These are phyloP conservation scores for Trichoderma sp. DNA, from an alignment of 2,329 filamentous ascomycete species.

Conservation along the genomic window DNA sequence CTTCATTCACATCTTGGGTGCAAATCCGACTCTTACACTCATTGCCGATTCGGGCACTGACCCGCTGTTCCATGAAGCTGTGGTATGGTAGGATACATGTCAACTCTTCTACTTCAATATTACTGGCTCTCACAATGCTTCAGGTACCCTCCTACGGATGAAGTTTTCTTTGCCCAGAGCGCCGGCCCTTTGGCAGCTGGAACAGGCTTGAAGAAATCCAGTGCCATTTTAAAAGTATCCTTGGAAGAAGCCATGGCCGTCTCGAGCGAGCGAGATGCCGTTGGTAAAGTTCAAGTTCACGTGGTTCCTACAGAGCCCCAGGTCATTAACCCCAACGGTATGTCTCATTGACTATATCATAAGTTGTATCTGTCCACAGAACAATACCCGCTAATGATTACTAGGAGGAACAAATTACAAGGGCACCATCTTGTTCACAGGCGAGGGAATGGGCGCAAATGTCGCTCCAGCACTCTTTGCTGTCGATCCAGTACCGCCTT, in stretches of 20 bases:
- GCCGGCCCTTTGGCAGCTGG: constrained; percentile 44
- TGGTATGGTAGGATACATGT: constrained; percentile 41
- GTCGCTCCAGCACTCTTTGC: constrained; percentile 27
- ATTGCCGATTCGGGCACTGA: constrained; percentile 42
- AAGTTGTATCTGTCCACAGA: neutral
- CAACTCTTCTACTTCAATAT: neutral
- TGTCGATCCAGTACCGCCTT: constrained; percentile 25
- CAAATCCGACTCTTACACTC: constrained; percentile 45
- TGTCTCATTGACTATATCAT: neutral
- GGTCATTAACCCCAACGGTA: constrained; percentile 52
- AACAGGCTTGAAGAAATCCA: constrained; percentile 47
- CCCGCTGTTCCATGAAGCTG: constrained; percentile 51
- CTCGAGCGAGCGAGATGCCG: constrained; percentile 36
- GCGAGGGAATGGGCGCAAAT: constrained; percentile 48
- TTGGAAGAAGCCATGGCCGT: constrained; percentile 43
- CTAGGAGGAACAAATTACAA: constrained; percentile 50
- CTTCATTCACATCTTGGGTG: constrained; percentile 46
- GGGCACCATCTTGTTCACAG: constrained; percentile 47
- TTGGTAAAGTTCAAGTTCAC: constrained; percentile 40
- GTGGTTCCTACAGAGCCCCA: constrained; percentile 42
- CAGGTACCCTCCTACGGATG: constrained; percentile 39
- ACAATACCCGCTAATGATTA: neutral
- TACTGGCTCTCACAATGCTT: neutral
- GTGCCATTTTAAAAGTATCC: constrained; percentile 46
- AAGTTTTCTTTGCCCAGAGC: constrained; percentile 52